Percentiles rank a stretch among this genome's conserved stretches.
Evolutionary conservation across 108 stramenopile genomes (phyloP).

Genomic region (Schizochytrium sp.): DNA sequence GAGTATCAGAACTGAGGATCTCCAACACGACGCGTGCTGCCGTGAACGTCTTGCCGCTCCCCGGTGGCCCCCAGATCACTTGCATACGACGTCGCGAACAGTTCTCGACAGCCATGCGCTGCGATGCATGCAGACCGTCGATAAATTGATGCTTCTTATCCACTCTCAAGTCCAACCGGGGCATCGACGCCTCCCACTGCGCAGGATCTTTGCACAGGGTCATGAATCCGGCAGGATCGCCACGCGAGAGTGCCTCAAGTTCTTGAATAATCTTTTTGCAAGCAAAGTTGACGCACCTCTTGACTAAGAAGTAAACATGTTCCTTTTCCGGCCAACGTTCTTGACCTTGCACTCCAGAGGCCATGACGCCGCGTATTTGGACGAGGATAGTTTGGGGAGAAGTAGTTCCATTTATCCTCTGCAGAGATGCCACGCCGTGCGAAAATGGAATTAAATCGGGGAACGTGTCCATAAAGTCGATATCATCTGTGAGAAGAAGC

Average conservation of each 20-base stretch:
- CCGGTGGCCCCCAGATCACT: not conserved
- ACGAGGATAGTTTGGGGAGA: not conserved
- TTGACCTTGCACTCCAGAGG: not conserved
- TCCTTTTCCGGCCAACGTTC: not conserved
- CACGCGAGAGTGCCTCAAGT: not conserved
- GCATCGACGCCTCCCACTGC: not conserved
- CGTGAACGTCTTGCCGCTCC: not conserved
- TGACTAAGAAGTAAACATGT: not conserved
- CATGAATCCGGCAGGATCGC: not conserved
- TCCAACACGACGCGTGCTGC: not conserved
- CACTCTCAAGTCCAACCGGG: not conserved
- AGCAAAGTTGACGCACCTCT: not conserved
- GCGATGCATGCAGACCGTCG: not conserved
- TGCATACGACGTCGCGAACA: not conserved
- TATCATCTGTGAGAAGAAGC: too few relatives aligned
- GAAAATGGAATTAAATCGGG: too few relatives aligned
- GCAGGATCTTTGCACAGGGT: not conserved
- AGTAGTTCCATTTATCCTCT: too few relatives aligned
- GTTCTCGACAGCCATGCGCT: not conserved
- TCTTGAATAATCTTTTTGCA: not conserved
- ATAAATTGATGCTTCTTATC: not conserved
- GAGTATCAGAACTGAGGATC: not conserved
- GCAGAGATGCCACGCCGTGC: too few relatives aligned
- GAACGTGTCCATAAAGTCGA: too few relatives aligned
- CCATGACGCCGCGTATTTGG: not conserved